A percentile compares a stretch with the other conserved stretches of the same genome.
phyloP scores from a whole-genome alignment of 371 early-diverging fungal species.

The Circinella umbellata region DNA sequence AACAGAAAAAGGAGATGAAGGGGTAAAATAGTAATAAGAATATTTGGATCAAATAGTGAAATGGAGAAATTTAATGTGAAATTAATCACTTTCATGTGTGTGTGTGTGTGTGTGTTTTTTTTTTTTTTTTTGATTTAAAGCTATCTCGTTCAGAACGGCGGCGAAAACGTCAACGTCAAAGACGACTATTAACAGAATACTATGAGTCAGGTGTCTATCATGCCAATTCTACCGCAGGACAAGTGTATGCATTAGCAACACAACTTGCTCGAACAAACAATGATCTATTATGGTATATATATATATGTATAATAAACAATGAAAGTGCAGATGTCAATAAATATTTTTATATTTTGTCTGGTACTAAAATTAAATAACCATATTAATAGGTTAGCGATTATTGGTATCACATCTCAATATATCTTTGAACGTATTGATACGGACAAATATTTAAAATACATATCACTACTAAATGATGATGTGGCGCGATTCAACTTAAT shows the following conservation, averaged over 20 bases:
- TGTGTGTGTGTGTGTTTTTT: too few relatives aligned
- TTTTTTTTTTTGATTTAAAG: background rate
- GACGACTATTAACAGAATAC: slow-evolving; percentile 55
- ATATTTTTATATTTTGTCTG: background rate
- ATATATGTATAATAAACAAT: background rate
- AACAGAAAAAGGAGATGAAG: slow-evolving; percentile 23
- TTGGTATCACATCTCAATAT: slow-evolving; percentile 75
- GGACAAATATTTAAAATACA: slow-evolving; percentile 55
- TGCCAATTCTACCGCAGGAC: slow-evolving; percentile 59
- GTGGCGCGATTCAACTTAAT: slow-evolving; percentile 53
- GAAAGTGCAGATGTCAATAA: background rate
- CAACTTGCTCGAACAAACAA: slow-evolving; percentile 64
- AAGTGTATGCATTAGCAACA: slow-evolving; percentile 59
- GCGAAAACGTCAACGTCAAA: slow-evolving; percentile 26
- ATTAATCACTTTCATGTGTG: too few relatives aligned
- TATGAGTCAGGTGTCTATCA: slow-evolving; percentile 62
- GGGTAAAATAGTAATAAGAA: background rate
- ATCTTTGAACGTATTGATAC: slow-evolving; percentile 68
- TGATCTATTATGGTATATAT: slow-evolving; percentile 63
- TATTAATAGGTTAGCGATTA: slow-evolving; percentile 65
- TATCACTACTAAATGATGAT: slow-evolving; percentile 64
- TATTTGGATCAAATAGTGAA: too few relatives aligned
- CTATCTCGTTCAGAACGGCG: slow-evolving; percentile 17
- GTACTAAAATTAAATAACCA: too few relatives aligned
- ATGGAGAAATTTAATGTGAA: too few relatives aligned